Conservation (phyloP, 2,329 filamentous ascomycete genomes). For the Botrytis paeoniae region DNA sequence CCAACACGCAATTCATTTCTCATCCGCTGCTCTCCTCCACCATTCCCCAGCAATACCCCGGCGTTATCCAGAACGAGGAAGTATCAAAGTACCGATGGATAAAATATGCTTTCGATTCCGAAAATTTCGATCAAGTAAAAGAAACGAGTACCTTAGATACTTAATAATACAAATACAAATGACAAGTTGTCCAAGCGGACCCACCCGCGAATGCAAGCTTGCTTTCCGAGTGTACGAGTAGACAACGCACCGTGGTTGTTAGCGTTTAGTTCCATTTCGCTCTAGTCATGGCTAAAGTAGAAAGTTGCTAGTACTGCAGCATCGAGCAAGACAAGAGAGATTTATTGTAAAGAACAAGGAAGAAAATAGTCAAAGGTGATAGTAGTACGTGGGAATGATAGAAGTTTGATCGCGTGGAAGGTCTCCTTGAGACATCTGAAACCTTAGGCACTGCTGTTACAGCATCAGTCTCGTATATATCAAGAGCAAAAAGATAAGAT, state of each 20-base stretch:
- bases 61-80: neutral
- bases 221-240: neutral
- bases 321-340: neutral
- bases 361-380: neutral
- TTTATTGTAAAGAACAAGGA: constrained; percentile 2
- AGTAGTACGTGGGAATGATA: neutral
- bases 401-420: neutral
- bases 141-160: neutral
- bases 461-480: neutral
- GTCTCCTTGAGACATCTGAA: neutral
- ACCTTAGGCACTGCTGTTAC: neutral
- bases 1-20: neutral
- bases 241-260: neutral
- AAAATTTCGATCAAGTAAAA: neutral
- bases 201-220: neutral
- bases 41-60: neutral
- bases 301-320: neutral
- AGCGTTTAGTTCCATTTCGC: neutral
- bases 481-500: neutral
- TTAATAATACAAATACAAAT: constrained; percentile 10
- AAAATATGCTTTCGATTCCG: neutral
- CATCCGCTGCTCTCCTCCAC: neutral
- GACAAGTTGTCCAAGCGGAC: neutral
- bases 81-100: neutral
- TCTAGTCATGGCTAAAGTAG: neutral